These are phyloP conservation scores for Solanum aculeatissimum DNA, from an alignment of 305 asterid species.

Conservation along the genomic window DNA sequence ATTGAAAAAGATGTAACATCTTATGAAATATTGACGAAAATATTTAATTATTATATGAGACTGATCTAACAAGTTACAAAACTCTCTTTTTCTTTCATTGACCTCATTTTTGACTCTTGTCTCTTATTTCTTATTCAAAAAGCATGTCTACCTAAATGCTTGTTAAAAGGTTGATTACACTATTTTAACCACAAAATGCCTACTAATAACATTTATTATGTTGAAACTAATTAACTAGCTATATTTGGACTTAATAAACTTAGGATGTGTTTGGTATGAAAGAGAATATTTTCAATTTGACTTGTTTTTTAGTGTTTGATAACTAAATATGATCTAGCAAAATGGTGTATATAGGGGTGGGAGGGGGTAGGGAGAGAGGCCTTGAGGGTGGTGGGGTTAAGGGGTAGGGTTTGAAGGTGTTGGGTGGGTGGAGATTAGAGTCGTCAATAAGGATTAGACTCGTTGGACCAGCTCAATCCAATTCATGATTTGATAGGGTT, in stretches of 20 bases:
- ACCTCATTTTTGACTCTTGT: background rate
- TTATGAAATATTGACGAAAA: background rate
- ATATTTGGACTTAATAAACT: background rate
- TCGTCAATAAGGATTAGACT: no score
- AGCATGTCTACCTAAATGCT: background rate
- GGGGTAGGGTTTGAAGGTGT: no score
- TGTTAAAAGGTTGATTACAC: background rate
- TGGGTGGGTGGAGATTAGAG: no score
- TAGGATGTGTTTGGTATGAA: background rate
- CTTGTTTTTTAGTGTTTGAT: no score
- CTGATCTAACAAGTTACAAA: background rate
- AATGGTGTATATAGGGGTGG: no score
- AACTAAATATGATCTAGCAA: no score
- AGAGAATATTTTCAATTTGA: no score
- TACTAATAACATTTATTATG: background rate
- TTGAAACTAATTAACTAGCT: background rate
- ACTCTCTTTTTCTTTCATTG: background rate
- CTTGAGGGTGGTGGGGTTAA: no score
- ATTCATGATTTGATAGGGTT: no score
- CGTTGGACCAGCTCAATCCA: no score
- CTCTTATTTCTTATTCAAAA: background rate
- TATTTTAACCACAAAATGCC: background rate
- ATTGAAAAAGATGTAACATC: no score
- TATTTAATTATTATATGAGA: background rate
- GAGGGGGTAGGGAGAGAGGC: no score